Base-by-base conservation (phyloP, 208 protist genomes). In the Wallacemonas sp. region DNA sequence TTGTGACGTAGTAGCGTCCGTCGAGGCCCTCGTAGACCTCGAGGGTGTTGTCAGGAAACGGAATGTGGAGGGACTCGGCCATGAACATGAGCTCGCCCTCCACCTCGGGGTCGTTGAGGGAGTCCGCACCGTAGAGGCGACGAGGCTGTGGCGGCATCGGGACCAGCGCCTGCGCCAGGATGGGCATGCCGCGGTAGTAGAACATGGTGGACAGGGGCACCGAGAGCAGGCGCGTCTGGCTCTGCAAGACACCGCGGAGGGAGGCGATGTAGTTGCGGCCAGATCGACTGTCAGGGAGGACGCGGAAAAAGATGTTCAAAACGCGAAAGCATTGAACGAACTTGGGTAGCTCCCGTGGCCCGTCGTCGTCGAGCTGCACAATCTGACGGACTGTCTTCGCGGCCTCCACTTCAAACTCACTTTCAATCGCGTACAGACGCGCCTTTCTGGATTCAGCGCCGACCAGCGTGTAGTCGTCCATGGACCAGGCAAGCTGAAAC, bases 121-220 rank as follows among this genome's bases (percentile, higher is more conserved):
- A 88, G 62, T 81, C 61, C 16, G 70, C 74, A 12, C 85, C 85
- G 69, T 87, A 90, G 5, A 94, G 75, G 23, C 83, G 74, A 44
- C 73, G 76, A 9, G 85, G 83, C 16, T 74, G 56, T 21, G 56
- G 55, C 19, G 78, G 74, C 83, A 95, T 92, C 2, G 89, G 89
- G 43, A 92, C 80, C 14, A 95, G 82, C 34, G 89, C 89, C 80
- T 95, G 89, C 38, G 84, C 89, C 30, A 95, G 73, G 27, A 95
- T 81, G 6, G 89, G 89, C 86, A 95, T 95, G 56, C 89, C 89
- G 9, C 86, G 85, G 70, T 87, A 95, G 65, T 85, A 89, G 49
- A 95, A 84, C 83, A 95, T 92, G 66, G 72, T 66, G 17, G 85
- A 87, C 30, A 95, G 79, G 21, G 89, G 89, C 52, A 95, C 89